Evolutionary conservation across 2,329 filamentous ascomycete species (phyloP).

Genomic region (Phyllachora maydis): DNA sequence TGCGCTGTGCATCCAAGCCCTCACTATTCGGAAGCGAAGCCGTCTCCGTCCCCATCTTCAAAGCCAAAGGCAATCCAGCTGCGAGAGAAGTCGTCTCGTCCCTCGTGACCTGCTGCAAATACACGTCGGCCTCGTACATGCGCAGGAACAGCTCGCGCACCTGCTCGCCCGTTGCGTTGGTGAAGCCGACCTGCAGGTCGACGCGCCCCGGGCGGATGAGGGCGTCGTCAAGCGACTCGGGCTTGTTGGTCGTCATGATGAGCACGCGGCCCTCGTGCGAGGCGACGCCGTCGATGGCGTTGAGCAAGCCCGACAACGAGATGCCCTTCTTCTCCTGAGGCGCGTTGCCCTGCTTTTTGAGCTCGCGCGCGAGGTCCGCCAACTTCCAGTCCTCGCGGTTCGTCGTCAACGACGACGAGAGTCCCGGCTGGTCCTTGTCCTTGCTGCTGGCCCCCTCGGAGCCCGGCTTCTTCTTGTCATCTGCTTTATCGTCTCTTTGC

Average conservation of each 20-base stretch:
- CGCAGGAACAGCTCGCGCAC: constrained; percentile 35
- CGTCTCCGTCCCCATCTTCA: not conserved
- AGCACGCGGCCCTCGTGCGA: constrained; percentile 61
- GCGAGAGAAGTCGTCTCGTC: constrained; percentile 1
- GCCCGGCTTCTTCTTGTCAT: not conserved
- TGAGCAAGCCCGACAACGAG: constrained; percentile 59
- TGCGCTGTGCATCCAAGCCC: too few species aligned
- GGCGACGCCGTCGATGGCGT: constrained; percentile 67
- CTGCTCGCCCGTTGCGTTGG: constrained; percentile 30
- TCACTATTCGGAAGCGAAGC: too few species aligned
- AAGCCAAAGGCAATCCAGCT: not conserved
- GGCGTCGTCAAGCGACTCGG: constrained; percentile 51
- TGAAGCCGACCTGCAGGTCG: constrained; percentile 40
- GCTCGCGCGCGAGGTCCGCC: constrained; percentile 18
- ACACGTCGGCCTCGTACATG: constrained; percentile 42
- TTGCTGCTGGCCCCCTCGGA: not conserved
- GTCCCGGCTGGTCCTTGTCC: constrained; percentile 6
- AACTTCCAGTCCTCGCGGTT: constrained; percentile 9
- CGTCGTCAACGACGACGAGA: too few species aligned
- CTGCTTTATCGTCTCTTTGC: not conserved
- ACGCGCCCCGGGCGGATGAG: constrained; percentile 56
- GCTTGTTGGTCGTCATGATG: constrained; percentile 67
- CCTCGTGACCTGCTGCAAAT: constrained; percentile 5
- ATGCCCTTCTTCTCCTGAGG: constrained; percentile 32
- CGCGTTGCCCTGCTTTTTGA: constrained; percentile 17